Evolutionary conservation across 2,329 filamentous ascomycete genomes (phyloP).

Genomic region (Furcasterigmium furcatum): DNA sequence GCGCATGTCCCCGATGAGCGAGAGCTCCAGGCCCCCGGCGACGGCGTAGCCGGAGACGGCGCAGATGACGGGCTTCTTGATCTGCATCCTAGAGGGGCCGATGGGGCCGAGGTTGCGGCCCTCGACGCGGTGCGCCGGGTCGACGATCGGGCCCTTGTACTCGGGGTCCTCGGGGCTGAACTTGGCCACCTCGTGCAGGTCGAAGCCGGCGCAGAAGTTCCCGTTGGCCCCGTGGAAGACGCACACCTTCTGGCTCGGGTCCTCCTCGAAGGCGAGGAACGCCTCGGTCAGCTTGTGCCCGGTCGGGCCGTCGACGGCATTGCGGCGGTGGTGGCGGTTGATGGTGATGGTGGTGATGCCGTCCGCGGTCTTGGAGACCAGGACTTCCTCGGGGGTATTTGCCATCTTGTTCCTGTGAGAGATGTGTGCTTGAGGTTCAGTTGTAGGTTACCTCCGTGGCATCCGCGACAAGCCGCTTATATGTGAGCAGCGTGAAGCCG

Average conservation of each 20-base stretch:
- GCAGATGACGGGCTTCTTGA: conserved; percentile 48
- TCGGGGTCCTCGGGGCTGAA: not conserved
- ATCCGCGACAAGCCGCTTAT: no score
- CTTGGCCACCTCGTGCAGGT: conserved; percentile 41
- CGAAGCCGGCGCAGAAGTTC: conserved; percentile 51
- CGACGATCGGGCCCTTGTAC: conserved; percentile 6
- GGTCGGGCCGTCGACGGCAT: conserved; percentile 48
- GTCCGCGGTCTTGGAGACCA: conserved; percentile 15
- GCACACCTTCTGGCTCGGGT: conserved; percentile 47
- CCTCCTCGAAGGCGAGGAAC: conserved; percentile 45
- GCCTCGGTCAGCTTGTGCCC: conserved; percentile 42
- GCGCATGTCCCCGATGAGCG: conserved; percentile 49
- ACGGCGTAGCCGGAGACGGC: conserved; percentile 51
- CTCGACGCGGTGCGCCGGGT: conserved; percentile 9
- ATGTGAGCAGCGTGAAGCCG: no score
- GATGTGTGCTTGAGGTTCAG: no score
- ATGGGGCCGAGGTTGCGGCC: conserved; percentile 38
- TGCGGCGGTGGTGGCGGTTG: conserved; percentile 44
- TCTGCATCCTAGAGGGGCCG: conserved; percentile 45
- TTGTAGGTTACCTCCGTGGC: no score
- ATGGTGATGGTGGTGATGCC: conserved; percentile 56
- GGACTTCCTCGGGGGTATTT: conserved; percentile 5
- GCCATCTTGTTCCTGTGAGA: no score
- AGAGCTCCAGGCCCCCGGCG: conserved; percentile 47
- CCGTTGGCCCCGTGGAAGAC: conserved; percentile 41